Evolutionary conservation across 2,329 filamentous ascomycete genomes (phyloP).

Genomic region (Penicillium oxalicum): DNA sequence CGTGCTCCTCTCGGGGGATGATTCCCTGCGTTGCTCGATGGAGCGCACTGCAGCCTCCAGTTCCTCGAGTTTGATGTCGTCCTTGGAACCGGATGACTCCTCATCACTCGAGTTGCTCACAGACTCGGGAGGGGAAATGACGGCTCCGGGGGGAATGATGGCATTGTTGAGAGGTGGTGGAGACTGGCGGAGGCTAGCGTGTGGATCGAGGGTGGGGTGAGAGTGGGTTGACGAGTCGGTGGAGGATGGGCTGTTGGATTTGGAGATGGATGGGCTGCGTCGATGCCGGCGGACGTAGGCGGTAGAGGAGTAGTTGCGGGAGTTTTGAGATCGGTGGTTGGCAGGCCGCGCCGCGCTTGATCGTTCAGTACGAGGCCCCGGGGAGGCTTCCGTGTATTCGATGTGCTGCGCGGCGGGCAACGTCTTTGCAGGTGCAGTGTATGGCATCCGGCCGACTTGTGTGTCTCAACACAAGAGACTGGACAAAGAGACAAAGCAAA

Average conservation of each 20-base stretch:
- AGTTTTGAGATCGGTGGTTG: constrained; percentile 43
- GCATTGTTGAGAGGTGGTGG: constrained; percentile 73
- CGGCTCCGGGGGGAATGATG: constrained; percentile 72
- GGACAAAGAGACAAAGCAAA: constrained; percentile 9
- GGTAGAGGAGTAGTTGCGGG: constrained; percentile 53
- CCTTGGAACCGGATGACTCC: constrained; percentile 42
- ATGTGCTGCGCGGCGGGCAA: constrained; percentile 51
- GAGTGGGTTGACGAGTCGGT: constrained; percentile 21
- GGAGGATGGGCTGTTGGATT: constrained; percentile 27
- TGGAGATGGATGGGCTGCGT: constrained; percentile 50
- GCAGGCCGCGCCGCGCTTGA: constrained; percentile 16
- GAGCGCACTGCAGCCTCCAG: constrained; percentile 77
- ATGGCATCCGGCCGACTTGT: constrained; percentile 45
- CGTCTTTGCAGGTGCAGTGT: constrained; percentile 48
- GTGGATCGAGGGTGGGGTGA: constrained; percentile 33
- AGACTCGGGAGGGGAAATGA: constrained; percentile 89
- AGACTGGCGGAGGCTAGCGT: constrained; percentile 69
- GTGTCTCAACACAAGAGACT: constrained; percentile 26
- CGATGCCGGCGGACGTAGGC: constrained; percentile 58
- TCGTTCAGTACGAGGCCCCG: constrained; percentile 15
- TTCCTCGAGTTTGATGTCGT: constrained; percentile 52
- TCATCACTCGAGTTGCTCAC: constrained; percentile 76
- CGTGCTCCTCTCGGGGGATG: constrained; percentile 31
- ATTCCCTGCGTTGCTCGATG: constrained; percentile 50
- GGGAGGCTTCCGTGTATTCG: constrained; percentile 45